Conservation (phyloP, 306 rosid genomes). For the Glycyrrhiza uralensis region DNA sequence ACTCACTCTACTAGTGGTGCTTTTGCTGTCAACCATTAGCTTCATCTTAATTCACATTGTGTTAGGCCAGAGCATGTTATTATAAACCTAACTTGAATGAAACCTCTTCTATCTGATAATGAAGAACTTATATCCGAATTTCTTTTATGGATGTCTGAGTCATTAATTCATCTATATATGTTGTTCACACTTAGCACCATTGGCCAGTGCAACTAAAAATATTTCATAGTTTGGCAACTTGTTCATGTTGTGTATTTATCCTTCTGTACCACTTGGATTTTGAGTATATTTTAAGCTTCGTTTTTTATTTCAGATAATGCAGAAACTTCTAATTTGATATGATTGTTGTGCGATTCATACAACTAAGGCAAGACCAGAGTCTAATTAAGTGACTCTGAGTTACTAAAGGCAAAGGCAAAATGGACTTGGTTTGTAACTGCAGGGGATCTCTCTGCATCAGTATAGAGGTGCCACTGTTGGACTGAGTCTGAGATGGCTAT, state of each 20-base stretch:
- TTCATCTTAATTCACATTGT: background rate
- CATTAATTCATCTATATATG: background rate
- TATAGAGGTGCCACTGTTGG: no score
- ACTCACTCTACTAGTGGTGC: slow-evolving; percentile 36
- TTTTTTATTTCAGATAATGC: background rate
- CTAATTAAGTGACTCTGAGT: no score
- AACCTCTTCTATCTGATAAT: background rate
- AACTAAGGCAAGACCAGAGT: background rate
- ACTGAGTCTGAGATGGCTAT: no score
- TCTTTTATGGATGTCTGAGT: background rate
- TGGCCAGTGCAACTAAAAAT: background rate
- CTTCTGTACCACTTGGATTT: background rate
- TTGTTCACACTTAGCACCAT: background rate
- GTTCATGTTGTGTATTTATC: background rate
- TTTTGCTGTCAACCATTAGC: slow-evolving; percentile 52
- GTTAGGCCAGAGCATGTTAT: background rate
- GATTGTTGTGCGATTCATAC: background rate
- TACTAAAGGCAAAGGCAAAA: no score
- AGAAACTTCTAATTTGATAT: background rate
- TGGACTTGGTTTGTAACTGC: no score
- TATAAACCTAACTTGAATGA: slow-evolving; percentile 10
- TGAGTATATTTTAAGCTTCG: background rate
- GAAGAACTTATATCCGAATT: background rate
- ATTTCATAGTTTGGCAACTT: background rate
- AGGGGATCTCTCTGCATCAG: no score